phyloP scores from a whole-genome alignment of 306 rosid species.

The Vigna radiata region DNA sequence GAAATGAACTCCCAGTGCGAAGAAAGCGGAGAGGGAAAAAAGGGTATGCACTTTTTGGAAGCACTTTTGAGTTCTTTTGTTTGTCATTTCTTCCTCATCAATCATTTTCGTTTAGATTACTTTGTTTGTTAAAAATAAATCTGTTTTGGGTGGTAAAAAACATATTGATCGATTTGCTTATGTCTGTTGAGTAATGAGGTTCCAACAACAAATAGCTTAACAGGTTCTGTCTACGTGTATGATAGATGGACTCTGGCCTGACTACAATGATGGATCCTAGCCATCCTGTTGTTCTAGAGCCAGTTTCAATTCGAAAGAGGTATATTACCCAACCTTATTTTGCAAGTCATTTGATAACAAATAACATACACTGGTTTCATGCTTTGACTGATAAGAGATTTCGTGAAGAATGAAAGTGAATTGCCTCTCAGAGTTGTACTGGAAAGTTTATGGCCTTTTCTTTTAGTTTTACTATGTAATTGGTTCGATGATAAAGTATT shows the following conservation, averaged over 20 bases:
- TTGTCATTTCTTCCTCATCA: background rate
- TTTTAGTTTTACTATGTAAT: conserved; percentile 17
- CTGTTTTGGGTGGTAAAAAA: conserved; percentile 3
- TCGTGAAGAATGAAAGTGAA: background rate
- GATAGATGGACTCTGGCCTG: conserved; percentile 96
- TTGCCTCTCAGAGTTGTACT: conserved; percentile 27
- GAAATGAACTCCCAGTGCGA: too few species aligned
- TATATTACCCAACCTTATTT: conserved; percentile 32
- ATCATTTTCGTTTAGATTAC: background rate
- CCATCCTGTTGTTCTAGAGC: conserved; percentile 80
- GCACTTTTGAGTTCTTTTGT: background rate
- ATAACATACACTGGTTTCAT: conserved; percentile 22
- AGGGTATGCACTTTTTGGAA: too few species aligned
- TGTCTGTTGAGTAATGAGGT: conserved; percentile 6
- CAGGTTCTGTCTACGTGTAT: conserved; percentile 31
- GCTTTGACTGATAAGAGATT: conserved; percentile 25
- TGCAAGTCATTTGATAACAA: conserved; percentile 19
- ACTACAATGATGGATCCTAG: conserved; percentile 96
- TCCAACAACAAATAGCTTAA: conserved; percentile 10
- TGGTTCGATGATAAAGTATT: background rate
- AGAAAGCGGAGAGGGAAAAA: too few species aligned
- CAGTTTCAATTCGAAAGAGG: conserved; percentile 79
- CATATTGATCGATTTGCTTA: background rate
- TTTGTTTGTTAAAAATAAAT: background rate
- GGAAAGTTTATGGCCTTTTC: conserved; percentile 15